Evolutionary conservation across 768 basidiomycete genomes (phyloP).

Genomic region (Galerina sulciceps): DNA sequence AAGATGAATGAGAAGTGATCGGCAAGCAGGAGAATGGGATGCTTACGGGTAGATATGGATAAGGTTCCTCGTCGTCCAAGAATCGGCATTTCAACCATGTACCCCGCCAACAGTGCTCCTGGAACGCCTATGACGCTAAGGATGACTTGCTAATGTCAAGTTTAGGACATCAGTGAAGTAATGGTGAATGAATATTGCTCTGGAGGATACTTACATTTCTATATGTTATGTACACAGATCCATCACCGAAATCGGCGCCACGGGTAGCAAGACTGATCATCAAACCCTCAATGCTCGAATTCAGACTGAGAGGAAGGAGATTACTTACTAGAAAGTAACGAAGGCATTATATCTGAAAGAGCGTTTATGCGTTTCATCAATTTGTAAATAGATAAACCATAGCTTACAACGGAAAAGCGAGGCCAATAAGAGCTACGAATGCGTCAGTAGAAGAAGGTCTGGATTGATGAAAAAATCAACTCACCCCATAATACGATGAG

Average conservation of each 20-base stretch:
- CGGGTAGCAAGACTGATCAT: conserved; percentile 59
- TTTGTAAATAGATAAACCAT: conserved; percentile 40
- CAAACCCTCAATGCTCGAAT: background rate
- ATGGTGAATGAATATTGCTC: background rate
- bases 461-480: conserved; percentile 1
- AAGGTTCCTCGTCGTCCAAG: conserved; percentile 73
- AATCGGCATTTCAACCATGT: conserved; percentile 66
- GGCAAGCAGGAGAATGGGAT: conserved; percentile 19
- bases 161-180: background rate
- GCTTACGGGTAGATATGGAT: conserved; percentile 64
- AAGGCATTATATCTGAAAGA: conserved; percentile 32
- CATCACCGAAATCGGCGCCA: conserved; percentile 72
- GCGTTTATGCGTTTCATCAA: background rate
- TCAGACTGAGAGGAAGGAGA: background rate
- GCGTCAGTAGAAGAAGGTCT: background rate
- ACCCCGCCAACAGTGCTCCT: conserved; percentile 73
- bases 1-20: conserved; percentile 24
- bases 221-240: conserved; percentile 72
- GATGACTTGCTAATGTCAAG: conserved; percentile 60
- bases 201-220: conserved; percentile 53
- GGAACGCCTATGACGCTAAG: conserved; percentile 71
- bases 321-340: conserved; percentile 33
- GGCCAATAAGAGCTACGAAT: conserved; percentile 68
- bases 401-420: conserved; percentile 57
- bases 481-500: conserved; percentile 57